phyloP scores from a whole-genome alignment of 331 rosid species.

The Malus hybrid region DNA sequence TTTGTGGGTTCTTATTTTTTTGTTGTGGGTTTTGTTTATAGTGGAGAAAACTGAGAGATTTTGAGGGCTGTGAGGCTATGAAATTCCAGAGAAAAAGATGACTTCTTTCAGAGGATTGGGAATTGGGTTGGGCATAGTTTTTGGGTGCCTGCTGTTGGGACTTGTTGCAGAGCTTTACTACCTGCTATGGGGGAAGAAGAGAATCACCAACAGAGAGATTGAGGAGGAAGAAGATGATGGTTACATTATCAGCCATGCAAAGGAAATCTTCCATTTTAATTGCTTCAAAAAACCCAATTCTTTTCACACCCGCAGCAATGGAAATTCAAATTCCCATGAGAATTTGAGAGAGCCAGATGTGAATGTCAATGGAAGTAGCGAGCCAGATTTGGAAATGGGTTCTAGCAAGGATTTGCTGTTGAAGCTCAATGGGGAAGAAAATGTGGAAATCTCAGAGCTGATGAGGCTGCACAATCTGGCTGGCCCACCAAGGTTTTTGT shows the following conservation, averaged over 20 bases:
- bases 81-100: conserved; percentile 26
- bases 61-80: neutral
- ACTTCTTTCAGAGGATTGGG: conserved; percentile 53
- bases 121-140: conserved; percentile 51
- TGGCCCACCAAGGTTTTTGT: conserved; percentile 85
- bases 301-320: conserved; percentile 8
- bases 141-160: conserved; percentile 56
- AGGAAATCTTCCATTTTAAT: conserved; percentile 34
- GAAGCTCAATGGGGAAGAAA: conserved; percentile 48
- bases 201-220: conserved; percentile 38
- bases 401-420: conserved; percentile 33
- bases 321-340: neutral
- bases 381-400: conserved; percentile 43
- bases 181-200: conserved; percentile 77
- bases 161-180: conserved; percentile 71
- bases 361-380: conserved; percentile 6
- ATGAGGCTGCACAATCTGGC: conserved; percentile 83
- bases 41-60: neutral
- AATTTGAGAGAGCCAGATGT: conserved; percentile 15
- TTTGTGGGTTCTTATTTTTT: neutral
- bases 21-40: conserved; percentile 2
- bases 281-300: conserved; percentile 40
- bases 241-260: conserved; percentile 18
- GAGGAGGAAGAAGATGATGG: conserved; percentile 26
- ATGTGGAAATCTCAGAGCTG: conserved; percentile 61